A percentile compares a stretch with the other conserved stretches of the same genome.
phyloP scores from a whole-genome alignment of 768 basidiomycete genomes.

The Paxillus involutus region DNA sequence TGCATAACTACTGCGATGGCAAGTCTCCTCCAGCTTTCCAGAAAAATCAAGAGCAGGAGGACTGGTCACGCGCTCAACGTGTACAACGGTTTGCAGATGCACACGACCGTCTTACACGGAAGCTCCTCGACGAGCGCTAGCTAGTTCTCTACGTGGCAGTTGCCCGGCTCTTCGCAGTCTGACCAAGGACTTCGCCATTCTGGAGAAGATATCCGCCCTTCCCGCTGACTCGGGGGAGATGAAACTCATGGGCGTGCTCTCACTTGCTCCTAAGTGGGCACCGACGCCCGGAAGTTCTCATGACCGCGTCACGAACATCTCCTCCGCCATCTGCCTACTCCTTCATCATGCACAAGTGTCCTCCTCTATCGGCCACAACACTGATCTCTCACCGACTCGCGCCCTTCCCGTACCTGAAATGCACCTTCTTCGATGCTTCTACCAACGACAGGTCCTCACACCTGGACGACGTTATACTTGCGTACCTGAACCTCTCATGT shows the following conservation, averaged over 20 bases:
- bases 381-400: constrained; percentile 17
- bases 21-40: constrained; percentile 27
- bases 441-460: constrained; percentile 58
- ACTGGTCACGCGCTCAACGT: constrained; percentile 20
- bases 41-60: constrained; percentile 22
- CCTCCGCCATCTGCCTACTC: constrained; percentile 59
- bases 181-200: constrained; percentile 42
- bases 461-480: constrained; percentile 47
- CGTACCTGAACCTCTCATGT: constrained; percentile 65
- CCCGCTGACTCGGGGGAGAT: constrained; percentile 24
- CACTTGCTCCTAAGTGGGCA: constrained; percentile 70
- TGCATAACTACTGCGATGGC: constrained; percentile 19
- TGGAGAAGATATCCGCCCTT: constrained; percentile 38
- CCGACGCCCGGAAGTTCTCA: constrained; percentile 59
- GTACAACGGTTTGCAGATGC: constrained; percentile 22
- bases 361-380: constrained; percentile 1
- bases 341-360: constrained; percentile 40
- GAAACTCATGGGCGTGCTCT: constrained; percentile 32
- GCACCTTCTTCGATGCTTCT: constrained; percentile 52
- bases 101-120: constrained; percentile 38
- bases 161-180: constrained; percentile 60
- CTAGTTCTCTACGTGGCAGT: constrained; percentile 65
- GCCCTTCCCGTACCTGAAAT: constrained; percentile 36
- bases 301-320: constrained; percentile 62
- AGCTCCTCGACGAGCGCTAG: constrained; percentile 49